Evolutionary conservation across 768 basidiomycete genomes (phyloP).

Genomic region (Tulasnella sp.): DNA sequence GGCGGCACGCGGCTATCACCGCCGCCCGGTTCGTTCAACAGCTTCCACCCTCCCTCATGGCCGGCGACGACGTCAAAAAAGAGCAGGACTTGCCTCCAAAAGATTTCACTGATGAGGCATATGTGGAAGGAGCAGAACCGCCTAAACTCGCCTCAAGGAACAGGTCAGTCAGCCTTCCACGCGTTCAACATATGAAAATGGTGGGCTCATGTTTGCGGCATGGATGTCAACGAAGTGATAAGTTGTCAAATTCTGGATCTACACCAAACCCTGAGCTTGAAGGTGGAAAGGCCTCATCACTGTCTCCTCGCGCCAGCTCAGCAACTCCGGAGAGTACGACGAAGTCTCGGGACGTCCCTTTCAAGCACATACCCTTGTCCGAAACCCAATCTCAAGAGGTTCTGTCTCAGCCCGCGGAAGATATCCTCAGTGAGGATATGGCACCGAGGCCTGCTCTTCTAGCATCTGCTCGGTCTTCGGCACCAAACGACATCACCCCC

Average conservation of each 20-base stretch:
- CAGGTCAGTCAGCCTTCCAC: not conserved
- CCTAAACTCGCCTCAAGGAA: not conserved
- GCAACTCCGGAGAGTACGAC: not conserved
- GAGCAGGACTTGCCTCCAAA: slow-evolving; percentile 13
- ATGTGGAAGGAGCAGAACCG: not conserved
- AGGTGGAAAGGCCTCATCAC: not conserved
- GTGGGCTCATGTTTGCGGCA: not conserved
- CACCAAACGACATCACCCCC: slow-evolving; percentile 6
- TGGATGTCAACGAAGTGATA: not conserved
- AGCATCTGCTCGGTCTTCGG: not conserved
- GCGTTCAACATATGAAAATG: not conserved
- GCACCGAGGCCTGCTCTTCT: not conserved
- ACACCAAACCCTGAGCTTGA: not conserved
- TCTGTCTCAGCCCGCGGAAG: slow-evolving; percentile 22
- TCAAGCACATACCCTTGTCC: slow-evolving; percentile 6
- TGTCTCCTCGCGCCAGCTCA: not conserved
- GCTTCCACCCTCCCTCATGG: not conserved
- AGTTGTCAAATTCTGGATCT: not conserved
- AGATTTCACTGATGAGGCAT: not conserved
- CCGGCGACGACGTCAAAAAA: slow-evolving; percentile 14
- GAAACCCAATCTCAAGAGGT: not conserved
- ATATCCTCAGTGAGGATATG: slow-evolving; percentile 13
- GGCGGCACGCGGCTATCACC: slow-evolving; percentile 17
- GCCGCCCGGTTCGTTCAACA: slow-evolving; percentile 15
- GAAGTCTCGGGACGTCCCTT: not conserved